phyloP scores from a whole-genome alignment of 768 basidiomycete genomes.

The Tremella mesenterica region DNA sequence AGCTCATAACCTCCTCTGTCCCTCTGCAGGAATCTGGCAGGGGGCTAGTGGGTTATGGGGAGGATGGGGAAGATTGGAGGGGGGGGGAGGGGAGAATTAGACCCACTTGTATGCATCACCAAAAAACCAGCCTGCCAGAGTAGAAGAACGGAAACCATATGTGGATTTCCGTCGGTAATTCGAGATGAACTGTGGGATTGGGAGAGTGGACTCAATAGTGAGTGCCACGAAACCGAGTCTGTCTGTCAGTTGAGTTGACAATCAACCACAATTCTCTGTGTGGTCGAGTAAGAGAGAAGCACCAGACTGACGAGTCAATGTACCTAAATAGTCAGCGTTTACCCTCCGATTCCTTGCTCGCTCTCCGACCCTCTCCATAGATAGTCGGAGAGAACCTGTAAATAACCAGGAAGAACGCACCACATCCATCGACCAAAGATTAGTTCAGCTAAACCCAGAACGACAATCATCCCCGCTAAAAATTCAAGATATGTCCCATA shows the following conservation, averaged over 20 bases:
- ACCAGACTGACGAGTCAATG: slow-evolving; percentile 35
- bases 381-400: not conserved
- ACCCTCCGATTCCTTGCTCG: not conserved
- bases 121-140: slow-evolving; percentile 41
- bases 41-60: too few species aligned
- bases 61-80: not conserved
- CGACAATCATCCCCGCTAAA: slow-evolving; percentile 39
- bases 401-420: slow-evolving; percentile 15
- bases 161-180: slow-evolving; percentile 39
- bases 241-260: not conserved
- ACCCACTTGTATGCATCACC: slow-evolving; percentile 42
- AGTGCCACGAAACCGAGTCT: slow-evolving; percentile 38
- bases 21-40: too few species aligned
- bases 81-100: not conserved
- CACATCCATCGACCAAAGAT: slow-evolving; percentile 38
- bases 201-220: slow-evolving; percentile 41
- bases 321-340: slow-evolving; percentile 20
- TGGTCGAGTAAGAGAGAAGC: not conserved
- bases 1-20: too few species aligned
- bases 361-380: too few species aligned
- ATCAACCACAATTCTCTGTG: not conserved
- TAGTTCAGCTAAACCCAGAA: slow-evolving; percentile 33
- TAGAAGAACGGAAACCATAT: slow-evolving; percentile 38
- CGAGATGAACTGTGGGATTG: slow-evolving; percentile 43
- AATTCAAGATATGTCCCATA: slow-evolving; percentile 42